Percentiles rank a stretch among this genome's conserved stretches.
phyloP scores from a whole-genome alignment of 2,329 filamentous ascomycete genomes.

The Arthroderma sp. region DNA sequence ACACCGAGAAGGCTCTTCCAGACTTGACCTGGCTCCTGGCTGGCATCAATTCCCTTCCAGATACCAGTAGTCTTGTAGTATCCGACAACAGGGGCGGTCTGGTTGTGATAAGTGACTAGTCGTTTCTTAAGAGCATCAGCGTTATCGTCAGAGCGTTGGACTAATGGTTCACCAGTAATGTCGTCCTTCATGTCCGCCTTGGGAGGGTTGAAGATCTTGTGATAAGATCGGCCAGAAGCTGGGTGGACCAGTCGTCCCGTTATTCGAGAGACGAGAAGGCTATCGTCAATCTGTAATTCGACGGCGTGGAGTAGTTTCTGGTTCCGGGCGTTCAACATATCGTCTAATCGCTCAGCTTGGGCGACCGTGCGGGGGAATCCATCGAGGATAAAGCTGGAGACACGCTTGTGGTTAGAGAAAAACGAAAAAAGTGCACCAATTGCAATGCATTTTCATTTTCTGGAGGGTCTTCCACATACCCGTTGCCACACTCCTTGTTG shows the following conservation, averaged over 20 bases:
- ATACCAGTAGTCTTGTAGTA: slow-evolving; percentile 98
- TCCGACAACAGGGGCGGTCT: slow-evolving; percentile 81
- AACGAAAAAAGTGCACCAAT: not conserved
- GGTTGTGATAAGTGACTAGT: slow-evolving; percentile 79
- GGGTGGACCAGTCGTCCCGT: slow-evolving; percentile 93
- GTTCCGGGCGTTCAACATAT: slow-evolving; percentile 66
- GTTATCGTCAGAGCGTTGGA: slow-evolving; percentile 96
- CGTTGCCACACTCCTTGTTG: slow-evolving; percentile 92
- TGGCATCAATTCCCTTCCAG: slow-evolving; percentile 90
- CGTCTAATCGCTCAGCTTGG: slow-evolving; percentile 87
- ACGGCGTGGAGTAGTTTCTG: slow-evolving; percentile 88
- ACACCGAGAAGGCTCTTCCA: slow-evolving; percentile 86
- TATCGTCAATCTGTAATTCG: slow-evolving; percentile 93
- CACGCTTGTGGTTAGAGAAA: slow-evolving; percentile 2
- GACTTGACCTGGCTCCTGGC: slow-evolving; percentile 87
- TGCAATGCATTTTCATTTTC: not conserved
- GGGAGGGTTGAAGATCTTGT: slow-evolving; percentile 97
- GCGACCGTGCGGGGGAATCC: slow-evolving; percentile 95
- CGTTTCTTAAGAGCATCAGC: slow-evolving; percentile 92
- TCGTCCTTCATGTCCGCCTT: slow-evolving; percentile 92
- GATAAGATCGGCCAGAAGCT: slow-evolving; percentile 89
- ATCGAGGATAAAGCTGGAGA: slow-evolving; percentile 82
- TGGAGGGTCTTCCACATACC: slow-evolving; percentile 42
- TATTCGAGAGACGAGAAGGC: slow-evolving; percentile 84
- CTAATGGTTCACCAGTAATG: slow-evolving; percentile 86